Evolutionary conservation across 192 early-diverging fungal species (phyloP), one percentile per base, ranked within the genome.

Genomic region (Chytriomyces sp.): DNA sequence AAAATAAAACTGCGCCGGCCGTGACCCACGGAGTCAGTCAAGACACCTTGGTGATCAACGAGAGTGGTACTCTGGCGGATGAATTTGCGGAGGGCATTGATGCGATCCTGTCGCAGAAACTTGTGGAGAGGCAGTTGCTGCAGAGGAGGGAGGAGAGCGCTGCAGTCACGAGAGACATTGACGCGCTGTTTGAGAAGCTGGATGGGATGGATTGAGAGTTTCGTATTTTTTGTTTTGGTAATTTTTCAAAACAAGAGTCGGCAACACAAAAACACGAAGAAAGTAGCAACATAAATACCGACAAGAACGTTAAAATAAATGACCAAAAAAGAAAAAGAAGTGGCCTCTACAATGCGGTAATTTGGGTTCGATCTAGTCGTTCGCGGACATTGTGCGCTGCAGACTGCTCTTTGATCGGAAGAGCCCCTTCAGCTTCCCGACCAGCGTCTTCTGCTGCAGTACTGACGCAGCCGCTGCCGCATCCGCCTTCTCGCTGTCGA

Each of bases 401-500:
- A 28, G 26, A 18, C 26, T 64, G 50, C 20, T 53, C 8, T 26
- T 57, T 26, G 35, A 24, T 50, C 26, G 9, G 49, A 73, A 28
- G 16, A 73, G 23, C 6, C 71, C 71, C 60, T 73, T 73, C 20
- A 73, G n/a, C 45, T 63, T 61, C 16, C 71, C 61, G 7, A 73
- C 61, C n/a, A 76, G 44, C 74, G 64, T 67, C 11, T 35, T 35
- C 60, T 64, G 71, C 61, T 73, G 45, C 26, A 60, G 59, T 5
- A 73, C 26, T n/a, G 73, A 61, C 24, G 73, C 73, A 4, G 73
- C 73, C n/a, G 61, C 73, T 6, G 73, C 73, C 61, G 62, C 62
- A n/a, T 73, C 70, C 28, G 71, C 67, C 64, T 79, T 79, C 24
- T 65, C 71, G 6, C 61, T 53, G 45, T 72, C 78, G 23, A 79